Evolutionary conservation across 2,329 filamentous ascomycete species (phyloP).

Genomic region (Macrophomina phaseolina): DNA sequence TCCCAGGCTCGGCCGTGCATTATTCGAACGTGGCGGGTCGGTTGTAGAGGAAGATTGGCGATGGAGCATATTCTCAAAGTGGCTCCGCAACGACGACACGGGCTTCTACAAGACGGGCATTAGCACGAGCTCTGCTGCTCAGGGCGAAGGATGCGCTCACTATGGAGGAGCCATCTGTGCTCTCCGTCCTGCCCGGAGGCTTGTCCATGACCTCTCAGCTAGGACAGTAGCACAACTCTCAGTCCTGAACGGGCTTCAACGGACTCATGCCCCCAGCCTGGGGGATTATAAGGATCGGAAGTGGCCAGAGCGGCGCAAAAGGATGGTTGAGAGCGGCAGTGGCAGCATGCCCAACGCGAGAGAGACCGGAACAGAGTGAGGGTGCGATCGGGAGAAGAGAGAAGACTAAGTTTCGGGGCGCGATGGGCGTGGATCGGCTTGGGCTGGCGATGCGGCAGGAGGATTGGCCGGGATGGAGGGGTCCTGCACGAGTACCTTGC

Average conservation of each 20-base stretch:
- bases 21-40: slow-evolving; percentile 30
- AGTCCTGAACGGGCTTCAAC: neutral
- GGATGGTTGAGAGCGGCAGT: slow-evolving; percentile 9
- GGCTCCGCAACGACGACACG: slow-evolving; percentile 79
- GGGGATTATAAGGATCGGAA: slow-evolving; percentile 21
- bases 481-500: slow-evolving; percentile 25
- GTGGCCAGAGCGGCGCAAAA: slow-evolving; percentile 21
- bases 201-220: slow-evolving; percentile 40
- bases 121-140: slow-evolving; percentile 28
- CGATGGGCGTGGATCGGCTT: slow-evolving; percentile 23
- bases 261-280: slow-evolving; percentile 25
- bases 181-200: slow-evolving; percentile 52
- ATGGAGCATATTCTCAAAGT: slow-evolving; percentile 77
- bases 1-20: slow-evolving; percentile 40
- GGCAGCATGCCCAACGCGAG: slow-evolving; percentile 26
- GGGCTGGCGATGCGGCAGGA: slow-evolving; percentile 26
- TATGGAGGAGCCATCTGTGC: slow-evolving; percentile 77
- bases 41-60: slow-evolving; percentile 36
- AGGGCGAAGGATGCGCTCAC: slow-evolving; percentile 54
- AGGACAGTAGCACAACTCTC: slow-evolving; percentile 17
- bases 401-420: slow-evolving; percentile 17
- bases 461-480: slow-evolving; percentile 26
- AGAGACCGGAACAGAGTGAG: slow-evolving; percentile 1
- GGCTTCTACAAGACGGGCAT: slow-evolving; percentile 64
- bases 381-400: slow-evolving; percentile 1